Base-by-base conservation (phyloP, 2,329 filamentous ascomycete genomes). In the Fusarium sp. region DNA sequence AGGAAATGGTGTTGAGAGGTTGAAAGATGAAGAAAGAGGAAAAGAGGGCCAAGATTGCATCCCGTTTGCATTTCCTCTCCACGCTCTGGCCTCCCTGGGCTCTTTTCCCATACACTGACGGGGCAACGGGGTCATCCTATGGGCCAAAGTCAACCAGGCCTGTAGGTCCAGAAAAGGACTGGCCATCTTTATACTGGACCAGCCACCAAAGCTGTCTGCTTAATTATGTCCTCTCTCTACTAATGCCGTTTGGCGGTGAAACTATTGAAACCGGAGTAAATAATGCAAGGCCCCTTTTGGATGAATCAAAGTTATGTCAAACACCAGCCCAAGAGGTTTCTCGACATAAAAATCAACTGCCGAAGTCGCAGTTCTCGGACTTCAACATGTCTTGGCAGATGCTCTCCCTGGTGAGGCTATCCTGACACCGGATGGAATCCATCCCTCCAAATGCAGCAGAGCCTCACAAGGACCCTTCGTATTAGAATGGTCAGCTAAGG, bases 21-120 rank as follows among this genome's bases (percentile, higher is more conserved):
- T 76, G 69, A 68, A 75, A 57, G 75, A 70, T 73, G 74, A 74
- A 74, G 69, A 72, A 69, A 59, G 55, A 38, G 72, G 71, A 69
- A 70, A 77, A 72, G 70, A 63, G 68, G 76, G 60, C 69, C 66
- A 78, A 51, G 68, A 49, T 70, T 61, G 57, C 69, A 69, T 66
- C 62, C 64, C 51, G 63, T 74, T 73, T 75, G 68, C 75, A 73
- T 69, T 79, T 74, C 69, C 60, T 77, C 61, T 63, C 69, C 68
- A 74, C 65, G 77, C 77, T 67, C 72, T 77, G 72, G 65, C 76
- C 72, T 72, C 76, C 69, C 58, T 72, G 69, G 47, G 71, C 64
- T 72, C 70, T 69, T 75, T 75, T 66, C 54, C 75, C 74, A 74
- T 78, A 75, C 65, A 74, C 79, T 82, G 81, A 80, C 81, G 75